Evolutionary conservation across 2,329 filamentous ascomycete genomes (phyloP).

Genomic region (Cladosporium cucumerinum): DNA sequence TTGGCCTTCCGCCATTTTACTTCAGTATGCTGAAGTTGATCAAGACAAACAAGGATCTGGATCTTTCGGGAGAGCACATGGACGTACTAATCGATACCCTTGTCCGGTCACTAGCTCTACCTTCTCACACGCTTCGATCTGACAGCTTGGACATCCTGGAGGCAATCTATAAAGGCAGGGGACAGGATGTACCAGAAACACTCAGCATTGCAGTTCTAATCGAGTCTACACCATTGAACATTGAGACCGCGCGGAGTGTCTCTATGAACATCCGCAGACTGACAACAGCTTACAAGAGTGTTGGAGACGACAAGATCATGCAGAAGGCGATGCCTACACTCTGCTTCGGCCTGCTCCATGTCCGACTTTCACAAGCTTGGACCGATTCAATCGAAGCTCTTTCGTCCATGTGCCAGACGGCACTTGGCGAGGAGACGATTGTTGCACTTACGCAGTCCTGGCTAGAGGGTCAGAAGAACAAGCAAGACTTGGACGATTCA

Average conservation of each 20-base stretch:
- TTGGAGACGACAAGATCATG: conserved; percentile 62
- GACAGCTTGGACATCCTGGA: conserved; percentile 70
- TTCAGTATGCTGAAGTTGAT: conserved; percentile 26
- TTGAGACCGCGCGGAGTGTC: conserved; percentile 72
- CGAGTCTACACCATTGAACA: conserved; percentile 72
- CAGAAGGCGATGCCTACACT: conserved; percentile 72
- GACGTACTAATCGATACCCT: conserved; percentile 63
- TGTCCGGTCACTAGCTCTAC: conserved; percentile 68
- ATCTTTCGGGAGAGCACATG: conserved; percentile 43
- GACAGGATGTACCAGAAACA: conserved; percentile 50
- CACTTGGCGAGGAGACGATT: conserved; percentile 69
- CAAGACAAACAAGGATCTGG: conserved; percentile 7
- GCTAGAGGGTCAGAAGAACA: conserved; percentile 47
- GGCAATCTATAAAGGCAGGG: conserved; percentile 52
- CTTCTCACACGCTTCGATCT: conserved; percentile 71
- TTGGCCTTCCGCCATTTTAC: conserved; percentile 28
- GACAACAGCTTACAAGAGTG: conserved; percentile 58
- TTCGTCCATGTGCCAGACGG: conserved; percentile 68
- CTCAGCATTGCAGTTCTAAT: conserved; percentile 69
- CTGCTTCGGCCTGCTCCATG: conserved; percentile 83
- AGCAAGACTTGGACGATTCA: conserved; percentile 10
- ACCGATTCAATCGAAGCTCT: conserved; percentile 75
- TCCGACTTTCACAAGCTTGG: conserved; percentile 82
- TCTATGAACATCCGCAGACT: conserved; percentile 85
- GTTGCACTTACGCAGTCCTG: conserved; percentile 73